Conservation (phyloP, 1,284 basidiomycete species). For the Pseudozyma tsukubaensis region DNA sequence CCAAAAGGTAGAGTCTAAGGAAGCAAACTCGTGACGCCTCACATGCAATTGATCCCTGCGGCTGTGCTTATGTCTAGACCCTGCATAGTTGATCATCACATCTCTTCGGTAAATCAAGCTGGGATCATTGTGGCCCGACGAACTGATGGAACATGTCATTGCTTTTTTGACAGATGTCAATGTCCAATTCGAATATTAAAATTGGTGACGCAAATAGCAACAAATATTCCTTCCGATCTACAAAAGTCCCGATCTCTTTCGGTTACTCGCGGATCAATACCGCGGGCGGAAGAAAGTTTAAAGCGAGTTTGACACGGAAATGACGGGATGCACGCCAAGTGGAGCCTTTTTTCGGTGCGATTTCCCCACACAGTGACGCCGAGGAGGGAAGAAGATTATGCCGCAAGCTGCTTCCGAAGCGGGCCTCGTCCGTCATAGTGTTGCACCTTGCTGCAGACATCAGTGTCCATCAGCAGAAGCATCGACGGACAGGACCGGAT, state of each 20-base stretch:
- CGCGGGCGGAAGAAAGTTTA: constrained; percentile 48
- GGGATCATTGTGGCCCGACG: too few relatives aligned
- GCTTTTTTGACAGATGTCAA: constrained; percentile 6
- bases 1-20: constrained; percentile 1
- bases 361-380: constrained; percentile 10
- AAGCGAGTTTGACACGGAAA: constrained; percentile 21
- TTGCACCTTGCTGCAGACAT: too few relatives aligned
- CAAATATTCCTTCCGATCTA: neutral
- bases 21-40: too few relatives aligned
- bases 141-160: constrained; percentile 8
- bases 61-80: neutral
- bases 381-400: constrained; percentile 27
- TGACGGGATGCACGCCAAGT: constrained; percentile 21
- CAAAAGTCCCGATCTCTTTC: neutral
- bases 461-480: too few relatives aligned
- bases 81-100: neutral
- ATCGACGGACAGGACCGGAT: too few relatives aligned
- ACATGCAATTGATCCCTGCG: neutral
- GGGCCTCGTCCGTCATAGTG: constrained; percentile 19
- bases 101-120: too few relatives aligned
- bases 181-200: neutral
- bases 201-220: neutral
- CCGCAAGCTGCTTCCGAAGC: neutral
- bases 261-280: constrained; percentile 23
- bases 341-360: constrained; percentile 18